Conservation (phyloP, 2,329 filamentous ascomycete species). For the Fusarium citri region DNA sequence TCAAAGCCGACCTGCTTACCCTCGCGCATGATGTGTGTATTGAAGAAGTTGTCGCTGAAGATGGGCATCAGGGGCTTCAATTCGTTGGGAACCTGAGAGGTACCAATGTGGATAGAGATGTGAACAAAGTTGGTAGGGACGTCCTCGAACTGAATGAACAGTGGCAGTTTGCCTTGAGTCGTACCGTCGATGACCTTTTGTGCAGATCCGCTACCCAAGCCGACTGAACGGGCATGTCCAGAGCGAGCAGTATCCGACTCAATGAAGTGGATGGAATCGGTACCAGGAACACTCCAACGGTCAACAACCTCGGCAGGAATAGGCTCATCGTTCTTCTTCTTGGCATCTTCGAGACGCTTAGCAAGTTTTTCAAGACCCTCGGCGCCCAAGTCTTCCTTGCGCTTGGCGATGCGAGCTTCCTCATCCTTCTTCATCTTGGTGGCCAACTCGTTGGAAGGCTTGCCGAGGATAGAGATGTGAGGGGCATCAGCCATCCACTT, state of each 20-base stretch:
- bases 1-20: conserved; percentile 87
- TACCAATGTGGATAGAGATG: conserved; percentile 83
- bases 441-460: conserved; percentile 83
- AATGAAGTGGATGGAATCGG: conserved; percentile 95
- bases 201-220: conserved; percentile 73
- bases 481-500: conserved; percentile 88
- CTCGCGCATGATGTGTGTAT: conserved; percentile 82
- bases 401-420: conserved; percentile 78
- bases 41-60: conserved; percentile 94
- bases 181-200: conserved; percentile 82
- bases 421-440: conserved; percentile 86
- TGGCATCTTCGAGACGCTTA: conserved; percentile 82
- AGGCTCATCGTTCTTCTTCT: conserved; percentile 86
- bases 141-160: conserved; percentile 98
- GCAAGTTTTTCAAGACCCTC: conserved; percentile 82
- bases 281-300: conserved; percentile 82
- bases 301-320: conserved; percentile 87
- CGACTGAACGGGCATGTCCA: conserved; percentile 79
- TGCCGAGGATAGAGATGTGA: conserved; percentile 88
- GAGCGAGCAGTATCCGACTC: conserved; percentile 85
- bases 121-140: conserved; percentile 94
- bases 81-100: conserved; percentile 79
- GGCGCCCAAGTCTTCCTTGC: conserved; percentile 83
- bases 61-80: conserved; percentile 86
- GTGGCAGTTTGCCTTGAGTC: conserved; percentile 68